Evolutionary conservation across 2,329 filamentous ascomycete genomes (phyloP).

Genomic region (Paraconiothyrium sp.): DNA sequence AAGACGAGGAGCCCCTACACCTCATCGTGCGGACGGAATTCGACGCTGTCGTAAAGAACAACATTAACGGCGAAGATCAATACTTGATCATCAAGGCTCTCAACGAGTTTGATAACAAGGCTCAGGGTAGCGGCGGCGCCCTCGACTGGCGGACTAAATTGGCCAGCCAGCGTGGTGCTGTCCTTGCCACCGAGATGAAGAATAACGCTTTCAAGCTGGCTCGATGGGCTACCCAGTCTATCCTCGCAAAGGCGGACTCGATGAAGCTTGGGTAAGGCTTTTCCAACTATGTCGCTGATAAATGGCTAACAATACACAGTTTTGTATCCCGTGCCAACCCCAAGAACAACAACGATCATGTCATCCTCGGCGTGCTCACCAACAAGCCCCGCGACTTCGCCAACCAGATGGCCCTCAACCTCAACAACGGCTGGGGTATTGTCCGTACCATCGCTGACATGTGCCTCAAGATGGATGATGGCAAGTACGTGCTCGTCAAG

Average conservation of each 20-base stretch:
- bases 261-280: constrained; percentile 92
- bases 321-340: constrained; percentile 96
- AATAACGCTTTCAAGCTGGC: constrained; percentile 99
- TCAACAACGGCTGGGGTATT: constrained; percentile 98
- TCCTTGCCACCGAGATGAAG: constrained; percentile 99
- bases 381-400: constrained; percentile 99
- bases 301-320: constrained; percentile 59
- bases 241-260: constrained; percentile 94
- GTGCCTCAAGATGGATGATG: constrained; percentile 79
- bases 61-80: constrained; percentile 90
- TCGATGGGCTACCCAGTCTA: constrained; percentile 95
- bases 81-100: constrained; percentile 92
- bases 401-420: constrained; percentile 95
- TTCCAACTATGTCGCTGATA: background rate
- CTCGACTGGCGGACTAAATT: constrained; percentile 98
- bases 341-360: constrained; percentile 90
- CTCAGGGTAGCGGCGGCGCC: constrained; percentile 91
- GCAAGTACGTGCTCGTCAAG: constrained; percentile 82
- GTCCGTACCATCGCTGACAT: constrained; percentile 98
- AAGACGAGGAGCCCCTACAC: constrained; percentile 91
- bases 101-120: constrained; percentile 99
- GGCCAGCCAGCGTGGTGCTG: constrained; percentile 91
- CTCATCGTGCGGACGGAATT: constrained; percentile 94
- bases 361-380: constrained; percentile 92
- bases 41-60: constrained; percentile 95